Evolutionary conservation across 352 stramenopile genomes (phyloP).

Genomic region (Phytophthora cactorum): DNA sequence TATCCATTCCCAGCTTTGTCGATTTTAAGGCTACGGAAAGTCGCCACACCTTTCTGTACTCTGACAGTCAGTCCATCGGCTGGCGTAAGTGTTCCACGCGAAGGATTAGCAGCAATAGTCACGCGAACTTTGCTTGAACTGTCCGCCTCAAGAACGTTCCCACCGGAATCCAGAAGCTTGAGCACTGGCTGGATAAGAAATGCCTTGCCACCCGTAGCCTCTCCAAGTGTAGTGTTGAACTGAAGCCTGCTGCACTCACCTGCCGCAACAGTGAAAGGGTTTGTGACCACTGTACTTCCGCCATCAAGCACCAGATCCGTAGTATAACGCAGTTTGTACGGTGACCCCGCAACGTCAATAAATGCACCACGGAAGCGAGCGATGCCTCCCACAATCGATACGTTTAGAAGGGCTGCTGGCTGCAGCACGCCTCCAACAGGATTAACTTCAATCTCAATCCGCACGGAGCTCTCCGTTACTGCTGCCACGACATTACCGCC

Average conservation of each 20-base stretch:
- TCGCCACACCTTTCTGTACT: conserved; percentile 60
- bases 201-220: conserved; percentile 68
- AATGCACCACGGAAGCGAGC: conserved; percentile 67
- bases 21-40: conserved; percentile 79
- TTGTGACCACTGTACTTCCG: conserved; percentile 65
- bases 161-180: conserved; percentile 76
- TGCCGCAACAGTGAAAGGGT: conserved; percentile 77
- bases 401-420: conserved; percentile 50
- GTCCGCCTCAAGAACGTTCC: conserved; percentile 71
- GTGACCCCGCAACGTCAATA: conserved; percentile 81
- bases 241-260: conserved; percentile 61
- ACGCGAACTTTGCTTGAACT: conserved; percentile 71
- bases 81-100: conserved; percentile 54
- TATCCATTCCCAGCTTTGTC: conserved; percentile 81
- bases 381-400: conserved; percentile 59
- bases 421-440: conserved; percentile 57
- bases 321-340: conserved; percentile 77
- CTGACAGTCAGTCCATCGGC: conserved; percentile 41
- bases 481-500: conserved; percentile 70
- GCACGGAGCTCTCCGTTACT: conserved; percentile 56
- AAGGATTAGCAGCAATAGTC: conserved; percentile 77
- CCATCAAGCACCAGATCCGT: conserved; percentile 62
- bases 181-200: conserved; percentile 81
- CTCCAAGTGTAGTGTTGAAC: conserved; percentile 43
- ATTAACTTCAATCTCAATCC: conserved; percentile 76